Conservation (phyloP, 208 protist genomes). For the Angomonas deanei region DNA sequence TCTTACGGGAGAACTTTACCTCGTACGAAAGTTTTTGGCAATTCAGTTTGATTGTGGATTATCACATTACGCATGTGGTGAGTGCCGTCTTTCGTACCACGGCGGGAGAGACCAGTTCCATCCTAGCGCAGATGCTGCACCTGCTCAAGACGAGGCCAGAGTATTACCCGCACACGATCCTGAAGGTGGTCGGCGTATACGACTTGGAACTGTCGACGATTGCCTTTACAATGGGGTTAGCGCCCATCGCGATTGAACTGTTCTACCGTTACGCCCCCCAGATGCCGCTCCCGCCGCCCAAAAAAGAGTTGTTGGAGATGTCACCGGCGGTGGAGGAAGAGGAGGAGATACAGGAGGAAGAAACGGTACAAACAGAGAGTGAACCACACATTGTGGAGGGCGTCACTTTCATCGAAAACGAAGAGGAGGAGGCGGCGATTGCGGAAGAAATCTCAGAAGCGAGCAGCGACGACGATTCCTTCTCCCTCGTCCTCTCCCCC, state of each 20-base stretch:
- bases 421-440: not conserved
- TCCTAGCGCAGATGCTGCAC: slow-evolving; percentile 60
- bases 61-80: slow-evolving; percentile 64
- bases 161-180: slow-evolving; percentile 59
- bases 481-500: not conserved
- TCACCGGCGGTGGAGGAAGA: slow-evolving; percentile 13
- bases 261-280: slow-evolving; percentile 43
- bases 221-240: slow-evolving; percentile 51
- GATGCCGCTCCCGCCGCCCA: slow-evolving; percentile 11
- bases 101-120: slow-evolving; percentile 18
- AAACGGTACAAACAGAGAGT: not conserved
- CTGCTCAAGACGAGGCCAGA: slow-evolving; percentile 46
- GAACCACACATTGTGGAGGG: too few species aligned
- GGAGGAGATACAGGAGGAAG: not conserved
- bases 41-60: slow-evolving; percentile 66
- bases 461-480: not conserved
- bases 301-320: slow-evolving; percentile 6
- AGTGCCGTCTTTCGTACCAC: not conserved
- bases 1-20: slow-evolving; percentile 42
- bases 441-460: not conserved
- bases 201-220: slow-evolving; percentile 35
- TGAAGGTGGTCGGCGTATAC: slow-evolving; percentile 46
- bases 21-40: slow-evolving; percentile 65
- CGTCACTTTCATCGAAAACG: not conserved
- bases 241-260: slow-evolving; percentile 35